Evolutionary conservation across 1,284 basidiomycete species (phyloP).

Genomic region (Heliocybe sulcata): DNA sequence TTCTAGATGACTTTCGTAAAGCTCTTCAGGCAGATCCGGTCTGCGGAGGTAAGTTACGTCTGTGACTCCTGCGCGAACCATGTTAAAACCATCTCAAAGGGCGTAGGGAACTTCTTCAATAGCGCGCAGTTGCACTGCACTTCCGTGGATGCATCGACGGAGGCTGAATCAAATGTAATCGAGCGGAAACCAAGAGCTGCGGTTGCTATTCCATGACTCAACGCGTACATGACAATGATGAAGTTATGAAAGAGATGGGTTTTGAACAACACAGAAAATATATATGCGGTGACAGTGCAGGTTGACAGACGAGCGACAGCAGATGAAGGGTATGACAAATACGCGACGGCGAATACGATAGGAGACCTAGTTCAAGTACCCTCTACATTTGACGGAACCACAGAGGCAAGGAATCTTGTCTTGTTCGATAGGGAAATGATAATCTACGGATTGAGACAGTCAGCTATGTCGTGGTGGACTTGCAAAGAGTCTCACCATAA

Average conservation of each 20-base stretch:
- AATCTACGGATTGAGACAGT: slow-evolving; percentile 45
- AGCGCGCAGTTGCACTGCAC: too few relatives aligned
- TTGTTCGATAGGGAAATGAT: slow-evolving; percentile 90
- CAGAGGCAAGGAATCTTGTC: slow-evolving; percentile 90
- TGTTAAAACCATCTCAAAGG: too few relatives aligned
- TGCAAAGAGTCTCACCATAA: slow-evolving; percentile 53
- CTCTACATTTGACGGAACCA: slow-evolving; percentile 81
- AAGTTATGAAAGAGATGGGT: neutral
- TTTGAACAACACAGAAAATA: neutral
- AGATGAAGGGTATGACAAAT: neutral
- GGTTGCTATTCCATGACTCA: neutral
- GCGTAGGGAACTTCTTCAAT: too few relatives aligned
- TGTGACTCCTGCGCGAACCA: too few relatives aligned
- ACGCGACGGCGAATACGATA: neutral
- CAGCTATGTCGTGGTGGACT: neutral
- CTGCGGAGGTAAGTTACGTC: too few relatives aligned
- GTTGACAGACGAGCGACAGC: neutral
- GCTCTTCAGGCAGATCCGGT: too few relatives aligned
- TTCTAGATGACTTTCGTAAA: too few relatives aligned
- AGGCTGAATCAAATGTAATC: too few relatives aligned
- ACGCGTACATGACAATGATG: neutral
- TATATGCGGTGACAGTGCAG: neutral
- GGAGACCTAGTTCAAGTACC: slow-evolving; percentile 72
- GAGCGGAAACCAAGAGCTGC: too few relatives aligned
- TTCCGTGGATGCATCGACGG: too few relatives aligned